These are phyloP conservation scores for Sindora glabra DNA, from an alignment of 306 rosid genomes.

Conservation along the genomic window DNA sequence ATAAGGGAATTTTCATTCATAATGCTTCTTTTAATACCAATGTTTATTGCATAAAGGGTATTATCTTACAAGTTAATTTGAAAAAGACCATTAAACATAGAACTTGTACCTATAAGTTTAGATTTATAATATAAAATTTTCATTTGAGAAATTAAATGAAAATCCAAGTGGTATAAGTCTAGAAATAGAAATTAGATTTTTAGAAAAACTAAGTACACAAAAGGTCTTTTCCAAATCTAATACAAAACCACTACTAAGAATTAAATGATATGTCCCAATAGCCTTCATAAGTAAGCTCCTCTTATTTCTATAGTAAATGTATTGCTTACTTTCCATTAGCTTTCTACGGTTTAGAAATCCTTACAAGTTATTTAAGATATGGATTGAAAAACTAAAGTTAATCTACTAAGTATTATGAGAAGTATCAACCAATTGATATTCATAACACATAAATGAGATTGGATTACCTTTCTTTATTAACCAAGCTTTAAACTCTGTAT, in stretches of 20 bases:
- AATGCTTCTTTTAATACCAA: too few species aligned
- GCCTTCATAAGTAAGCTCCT: background rate
- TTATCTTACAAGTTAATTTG: background rate
- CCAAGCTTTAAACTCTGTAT: too few species aligned
- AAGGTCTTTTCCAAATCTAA: background rate
- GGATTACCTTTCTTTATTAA: too few species aligned
- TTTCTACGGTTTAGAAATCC: too few species aligned
- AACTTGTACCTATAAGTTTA: background rate
- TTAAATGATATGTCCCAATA: background rate
- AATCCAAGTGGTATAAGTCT: background rate
- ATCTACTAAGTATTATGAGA: too few species aligned
- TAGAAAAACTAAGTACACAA: background rate
- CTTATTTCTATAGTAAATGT: background rate
- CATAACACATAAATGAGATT: too few species aligned
- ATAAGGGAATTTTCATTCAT: background rate
- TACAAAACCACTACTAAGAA: background rate
- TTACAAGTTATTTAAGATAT: too few species aligned
- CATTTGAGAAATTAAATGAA: background rate
- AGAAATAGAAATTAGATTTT: background rate
- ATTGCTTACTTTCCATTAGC: background rate
- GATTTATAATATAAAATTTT: background rate
- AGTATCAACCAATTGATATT: background rate
- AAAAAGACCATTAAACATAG: background rate
- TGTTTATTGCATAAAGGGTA: too few species aligned
- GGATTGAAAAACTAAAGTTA: too few species aligned